These are phyloP conservation scores for Onygena corvina DNA, from an alignment of 2,329 filamentous ascomycete genomes.

Conservation along the genomic window DNA sequence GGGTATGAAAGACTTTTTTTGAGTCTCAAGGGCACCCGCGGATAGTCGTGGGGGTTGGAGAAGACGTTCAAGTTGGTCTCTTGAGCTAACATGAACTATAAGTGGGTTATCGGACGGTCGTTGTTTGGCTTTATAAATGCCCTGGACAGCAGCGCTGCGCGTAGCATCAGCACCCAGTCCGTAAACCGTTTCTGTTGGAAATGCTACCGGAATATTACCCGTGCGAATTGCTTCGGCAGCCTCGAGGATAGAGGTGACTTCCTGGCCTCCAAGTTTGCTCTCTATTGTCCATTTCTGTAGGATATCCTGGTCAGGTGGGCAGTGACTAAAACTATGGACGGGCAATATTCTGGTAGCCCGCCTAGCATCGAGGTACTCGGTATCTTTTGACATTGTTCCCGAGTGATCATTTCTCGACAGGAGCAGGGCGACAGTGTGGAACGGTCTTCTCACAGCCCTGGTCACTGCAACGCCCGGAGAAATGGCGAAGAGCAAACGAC, in stretches of 20 bases:
- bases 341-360: conserved; percentile 27
- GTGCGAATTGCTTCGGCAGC: conserved; percentile 56
- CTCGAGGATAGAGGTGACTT: conserved; percentile 44
- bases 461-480: not conserved
- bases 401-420: not conserved
- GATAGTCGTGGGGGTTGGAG: conserved; percentile 35
- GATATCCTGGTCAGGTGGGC: conserved; percentile 25
- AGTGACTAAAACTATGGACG: conserved; percentile 27
- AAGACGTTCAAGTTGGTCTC: conserved; percentile 59
- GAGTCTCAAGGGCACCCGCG: conserved; percentile 23
- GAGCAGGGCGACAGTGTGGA: not conserved
- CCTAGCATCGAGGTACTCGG: not conserved
- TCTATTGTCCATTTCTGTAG: conserved; percentile 32
- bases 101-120: conserved; percentile 88
- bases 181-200: conserved; percentile 96
- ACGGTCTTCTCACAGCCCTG: not conserved
- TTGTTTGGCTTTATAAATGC: conserved; percentile 88
- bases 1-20: conserved; percentile 42
- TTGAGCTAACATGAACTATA: conserved; percentile 79
- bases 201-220: conserved; percentile 69
- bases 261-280: conserved; percentile 28
- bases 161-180: conserved; percentile 94
- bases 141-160: conserved; percentile 64
- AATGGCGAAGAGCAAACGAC: not conserved
- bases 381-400: not conserved